Conservation (phyloP, 2,329 filamentous ascomycete species). For the Hypoxylon sp. region DNA sequence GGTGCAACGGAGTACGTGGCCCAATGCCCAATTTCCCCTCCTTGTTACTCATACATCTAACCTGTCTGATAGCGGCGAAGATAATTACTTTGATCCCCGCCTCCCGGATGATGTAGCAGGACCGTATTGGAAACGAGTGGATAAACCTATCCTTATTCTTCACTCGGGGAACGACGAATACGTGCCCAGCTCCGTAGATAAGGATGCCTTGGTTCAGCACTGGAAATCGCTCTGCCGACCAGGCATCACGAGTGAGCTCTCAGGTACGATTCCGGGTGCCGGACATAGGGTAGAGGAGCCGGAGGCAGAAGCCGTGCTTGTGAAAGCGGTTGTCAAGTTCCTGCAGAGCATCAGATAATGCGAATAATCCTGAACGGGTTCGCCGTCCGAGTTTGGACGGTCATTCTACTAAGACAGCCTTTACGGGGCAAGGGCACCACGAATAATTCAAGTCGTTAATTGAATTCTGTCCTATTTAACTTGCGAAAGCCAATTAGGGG, state of each 20-base stretch:
- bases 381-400: neutral
- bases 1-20: constrained; percentile 62
- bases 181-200: constrained; percentile 70
- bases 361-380: neutral
- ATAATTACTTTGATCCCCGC: constrained; percentile 91
- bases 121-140: constrained; percentile 75
- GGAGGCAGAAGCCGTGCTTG: constrained; percentile 64
- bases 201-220: constrained; percentile 66
- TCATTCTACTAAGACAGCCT: neutral
- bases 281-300: constrained; percentile 64
- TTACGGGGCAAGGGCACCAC: no score
- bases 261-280: constrained; percentile 66
- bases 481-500: neutral
- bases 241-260: constrained; percentile 63
- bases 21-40: neutral
- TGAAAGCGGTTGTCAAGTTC: constrained; percentile 62
- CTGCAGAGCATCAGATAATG: constrained; percentile 50
- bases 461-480: neutral
- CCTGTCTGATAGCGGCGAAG: constrained; percentile 69
- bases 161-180: constrained; percentile 76
- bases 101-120: constrained; percentile 67
- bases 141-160: constrained; percentile 72
- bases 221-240: constrained; percentile 65
- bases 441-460: neutral
- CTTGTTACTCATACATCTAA: constrained; percentile 13